Evolutionary conservation across 768 basidiomycete genomes (phyloP).

Genomic region (Serpula lacrymans): DNA sequence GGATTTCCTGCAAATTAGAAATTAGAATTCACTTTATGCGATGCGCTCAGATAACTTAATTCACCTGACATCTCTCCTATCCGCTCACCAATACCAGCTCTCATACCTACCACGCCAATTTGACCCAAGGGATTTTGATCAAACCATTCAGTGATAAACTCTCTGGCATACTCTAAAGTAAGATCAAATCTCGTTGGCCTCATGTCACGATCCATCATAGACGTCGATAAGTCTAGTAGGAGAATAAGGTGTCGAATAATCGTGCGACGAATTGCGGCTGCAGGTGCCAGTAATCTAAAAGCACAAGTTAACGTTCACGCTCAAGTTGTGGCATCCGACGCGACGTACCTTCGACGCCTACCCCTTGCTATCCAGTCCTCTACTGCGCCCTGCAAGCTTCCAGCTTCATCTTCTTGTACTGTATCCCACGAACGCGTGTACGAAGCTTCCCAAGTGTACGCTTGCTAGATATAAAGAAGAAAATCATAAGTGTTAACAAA

Average conservation of each 20-base stretch:
- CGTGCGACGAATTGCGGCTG: slow-evolving; percentile 84
- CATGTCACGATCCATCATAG: slow-evolving; percentile 97
- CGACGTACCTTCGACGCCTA: slow-evolving; percentile 74
- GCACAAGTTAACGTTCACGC: slow-evolving; percentile 6
- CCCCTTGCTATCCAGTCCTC: slow-evolving; percentile 86
- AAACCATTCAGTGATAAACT: slow-evolving; percentile 96
- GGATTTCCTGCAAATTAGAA: slow-evolving; percentile 76
- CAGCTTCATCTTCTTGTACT: slow-evolving; percentile 92
- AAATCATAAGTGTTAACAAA: neutral
- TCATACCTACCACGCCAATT: slow-evolving; percentile 91
- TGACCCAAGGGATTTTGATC: slow-evolving; percentile 99
- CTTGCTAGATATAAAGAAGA: slow-evolving; percentile 47
- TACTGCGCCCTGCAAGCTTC: slow-evolving; percentile 87
- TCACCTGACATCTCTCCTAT: slow-evolving; percentile 90
- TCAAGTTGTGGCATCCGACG: neutral
- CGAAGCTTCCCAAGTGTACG: slow-evolving; percentile 94
- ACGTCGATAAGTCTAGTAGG: slow-evolving; percentile 84
- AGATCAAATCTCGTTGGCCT: slow-evolving; percentile 92
- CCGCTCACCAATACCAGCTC: slow-evolving; percentile 86
- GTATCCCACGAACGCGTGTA: slow-evolving; percentile 96
- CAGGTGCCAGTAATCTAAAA: slow-evolving; percentile 76
- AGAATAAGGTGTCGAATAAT: slow-evolving; percentile 96
- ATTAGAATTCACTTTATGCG: too few species aligned
- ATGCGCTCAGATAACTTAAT: slow-evolving; percentile 15
- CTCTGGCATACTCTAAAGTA: slow-evolving; percentile 83